A percentile compares a stretch with the other conserved stretches of the same genome.
Evolutionary conservation across 139 green algal genomes (phyloP).

Genomic region (Coelastrella sp.): DNA sequence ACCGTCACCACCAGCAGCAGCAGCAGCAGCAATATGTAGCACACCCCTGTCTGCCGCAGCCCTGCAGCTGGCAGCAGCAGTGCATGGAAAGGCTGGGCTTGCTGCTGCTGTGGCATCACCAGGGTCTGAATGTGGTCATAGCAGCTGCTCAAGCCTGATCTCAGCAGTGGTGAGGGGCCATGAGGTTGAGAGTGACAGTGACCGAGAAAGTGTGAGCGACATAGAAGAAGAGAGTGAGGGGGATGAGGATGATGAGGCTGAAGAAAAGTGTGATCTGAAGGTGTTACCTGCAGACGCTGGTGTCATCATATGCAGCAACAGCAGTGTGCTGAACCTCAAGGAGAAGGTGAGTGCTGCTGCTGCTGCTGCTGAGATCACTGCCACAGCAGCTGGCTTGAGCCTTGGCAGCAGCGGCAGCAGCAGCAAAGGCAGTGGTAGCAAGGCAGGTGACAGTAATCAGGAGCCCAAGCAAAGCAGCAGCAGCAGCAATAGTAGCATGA

Average conservation of each 20-base stretch:
- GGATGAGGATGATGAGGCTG: background rate
- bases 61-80: background rate
- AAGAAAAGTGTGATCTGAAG: background rate
- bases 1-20: background rate
- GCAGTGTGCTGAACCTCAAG: background rate
- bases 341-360: background rate
- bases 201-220: background rate
- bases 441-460: background rate
- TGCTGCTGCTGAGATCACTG: background rate
- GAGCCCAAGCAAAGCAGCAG: background rate
- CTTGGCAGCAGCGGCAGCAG: background rate
- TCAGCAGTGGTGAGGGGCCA: background rate
- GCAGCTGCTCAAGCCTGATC: background rate
- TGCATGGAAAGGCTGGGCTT: background rate
- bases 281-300: background rate
- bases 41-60: background rate
- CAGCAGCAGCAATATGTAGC: background rate
- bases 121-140: background rate
- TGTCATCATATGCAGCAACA: conserved; percentile 20
- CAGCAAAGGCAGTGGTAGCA: background rate
- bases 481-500: background rate
- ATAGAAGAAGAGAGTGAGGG: background rate
- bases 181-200: background rate
- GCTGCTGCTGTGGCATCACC: background rate
- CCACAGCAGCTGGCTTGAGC: background rate